These are phyloP conservation scores for Pichiaceae sp. DNA, from an alignment of 1,139 yeast genomes.

Conservation along the genomic window DNA sequence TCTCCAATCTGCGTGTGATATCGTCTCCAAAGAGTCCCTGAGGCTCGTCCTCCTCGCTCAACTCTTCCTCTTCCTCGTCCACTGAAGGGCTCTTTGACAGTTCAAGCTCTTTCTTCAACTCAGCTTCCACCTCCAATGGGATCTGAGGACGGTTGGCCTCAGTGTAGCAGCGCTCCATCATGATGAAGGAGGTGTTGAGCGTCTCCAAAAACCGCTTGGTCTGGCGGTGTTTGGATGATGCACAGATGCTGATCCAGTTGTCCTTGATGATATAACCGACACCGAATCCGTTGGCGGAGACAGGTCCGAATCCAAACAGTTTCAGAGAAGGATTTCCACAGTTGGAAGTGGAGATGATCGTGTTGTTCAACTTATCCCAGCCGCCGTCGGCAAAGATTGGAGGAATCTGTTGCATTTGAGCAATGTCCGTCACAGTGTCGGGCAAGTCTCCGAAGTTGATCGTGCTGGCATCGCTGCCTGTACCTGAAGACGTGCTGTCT, in stretches of 20 bases:
- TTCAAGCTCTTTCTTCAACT: slow-evolving; percentile 5
- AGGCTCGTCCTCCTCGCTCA: slow-evolving; percentile 15
- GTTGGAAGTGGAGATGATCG: slow-evolving; percentile 57
- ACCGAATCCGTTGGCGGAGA: slow-evolving; percentile 84
- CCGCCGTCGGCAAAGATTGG: slow-evolving; percentile 73
- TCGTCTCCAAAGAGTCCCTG: slow-evolving; percentile 7
- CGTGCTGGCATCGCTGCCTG: slow-evolving; percentile 25
- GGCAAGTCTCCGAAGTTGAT: slow-evolving; percentile 19
- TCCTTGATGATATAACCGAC: slow-evolving; percentile 84
- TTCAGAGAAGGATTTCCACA: slow-evolving; percentile 85
- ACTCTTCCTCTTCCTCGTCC: slow-evolving; percentile 23
- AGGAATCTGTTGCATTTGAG: slow-evolving; percentile 35
- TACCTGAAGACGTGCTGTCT: slow-evolving; percentile 6
- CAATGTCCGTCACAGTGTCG: slow-evolving; percentile 12
- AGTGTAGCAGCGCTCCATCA: slow-evolving; percentile 48
- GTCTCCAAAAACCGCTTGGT: slow-evolving; percentile 76
- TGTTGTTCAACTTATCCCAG: slow-evolving; percentile 59
- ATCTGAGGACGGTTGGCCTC: slow-evolving; percentile 27
- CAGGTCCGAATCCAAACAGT: slow-evolving; percentile 90
- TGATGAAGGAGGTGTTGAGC: slow-evolving; percentile 58
- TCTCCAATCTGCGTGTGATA: slow-evolving; percentile 10
- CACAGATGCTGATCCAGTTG: slow-evolving; percentile 78
- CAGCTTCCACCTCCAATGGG: slow-evolving; percentile 10
- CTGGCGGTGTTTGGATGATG: slow-evolving; percentile 85
- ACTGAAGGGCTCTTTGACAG: too few species aligned